A percentile compares a stretch with the other conserved stretches of the same genome.
phyloP scores from a whole-genome alignment of 805 yeast species.

The Metschnikowia vanudenii region DNA sequence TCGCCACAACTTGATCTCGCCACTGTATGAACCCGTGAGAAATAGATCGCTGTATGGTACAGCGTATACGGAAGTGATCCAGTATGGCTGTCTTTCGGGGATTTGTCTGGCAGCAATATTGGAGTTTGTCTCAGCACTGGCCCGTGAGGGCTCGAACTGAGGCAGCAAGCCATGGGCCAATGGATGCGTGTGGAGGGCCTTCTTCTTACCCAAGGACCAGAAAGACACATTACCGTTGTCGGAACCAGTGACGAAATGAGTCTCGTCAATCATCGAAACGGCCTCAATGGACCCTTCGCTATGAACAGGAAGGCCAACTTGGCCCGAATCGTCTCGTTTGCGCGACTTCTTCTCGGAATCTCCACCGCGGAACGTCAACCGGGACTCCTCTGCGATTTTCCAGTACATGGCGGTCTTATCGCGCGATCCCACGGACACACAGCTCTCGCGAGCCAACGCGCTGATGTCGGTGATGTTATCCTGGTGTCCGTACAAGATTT shows the following conservation, averaged over 20 bases:
- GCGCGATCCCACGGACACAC: conserved; percentile 93
- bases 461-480: conserved; percentile 81
- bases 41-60: conserved; percentile 84
- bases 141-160: conserved; percentile 35
- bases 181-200: conserved; percentile 69
- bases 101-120: conserved; percentile 48
- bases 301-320: conserved; percentile 36
- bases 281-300: conserved; percentile 89
- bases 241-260: conserved; percentile 90
- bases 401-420: conserved; percentile 94
- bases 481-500: conserved; percentile 92
- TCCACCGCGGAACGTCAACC: conserved; percentile 91
- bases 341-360: conserved; percentile 51
- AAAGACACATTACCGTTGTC: conserved; percentile 89
- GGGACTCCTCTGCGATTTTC: conserved; percentile 94
- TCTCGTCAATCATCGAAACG: conserved; percentile 87
- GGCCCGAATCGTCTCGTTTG: conserved; percentile 22
- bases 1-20: conserved; percentile 76
- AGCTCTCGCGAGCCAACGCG: conserved; percentile 81
- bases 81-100: conserved; percentile 76
- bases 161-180: conserved; percentile 75
- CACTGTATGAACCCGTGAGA: conserved; percentile 86
- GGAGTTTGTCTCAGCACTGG: conserved; percentile 55
- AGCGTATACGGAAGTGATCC: conserved; percentile 80
- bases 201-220: conserved; percentile 90